Evolutionary conservation across 2,329 filamentous ascomycete species (phyloP).

Genomic region (Aspergillus sp.): DNA sequence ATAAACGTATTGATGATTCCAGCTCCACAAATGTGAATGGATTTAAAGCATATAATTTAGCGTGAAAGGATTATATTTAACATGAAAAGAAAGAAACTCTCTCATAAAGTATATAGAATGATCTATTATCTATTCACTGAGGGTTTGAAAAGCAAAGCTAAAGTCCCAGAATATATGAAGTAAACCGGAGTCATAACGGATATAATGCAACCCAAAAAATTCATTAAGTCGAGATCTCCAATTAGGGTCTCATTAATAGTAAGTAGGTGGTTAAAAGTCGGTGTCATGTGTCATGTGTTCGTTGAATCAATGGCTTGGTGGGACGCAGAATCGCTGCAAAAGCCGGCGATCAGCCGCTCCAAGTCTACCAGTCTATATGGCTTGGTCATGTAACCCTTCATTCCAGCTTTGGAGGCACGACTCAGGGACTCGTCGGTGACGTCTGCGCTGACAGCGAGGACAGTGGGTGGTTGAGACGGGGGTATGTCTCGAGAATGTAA

Average conservation of each 20-base stretch:
- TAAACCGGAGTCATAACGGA: constrained; percentile 2
- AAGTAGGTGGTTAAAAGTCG: not conserved
- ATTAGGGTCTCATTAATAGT: not conserved
- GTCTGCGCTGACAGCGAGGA: constrained; percentile 67
- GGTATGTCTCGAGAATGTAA: not conserved
- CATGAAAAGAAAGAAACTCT: not conserved
- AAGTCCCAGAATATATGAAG: not conserved
- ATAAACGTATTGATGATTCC: not conserved
- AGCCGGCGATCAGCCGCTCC: constrained; percentile 58
- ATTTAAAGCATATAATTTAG: not conserved
- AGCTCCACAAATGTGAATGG: not conserved
- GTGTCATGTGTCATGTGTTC: constrained; percentile 24
- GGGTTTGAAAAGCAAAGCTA: constrained; percentile 1
- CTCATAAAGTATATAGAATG: not conserved
- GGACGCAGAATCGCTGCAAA: constrained; percentile 33
- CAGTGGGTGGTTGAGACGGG: constrained; percentile 35
- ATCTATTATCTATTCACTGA: constrained; percentile 7
- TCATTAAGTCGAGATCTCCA: not conserved
- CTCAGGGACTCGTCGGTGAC: constrained; percentile 64
- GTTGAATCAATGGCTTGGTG: constrained; percentile 15
- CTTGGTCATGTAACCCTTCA: constrained; percentile 69
- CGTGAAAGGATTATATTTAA: too few species aligned
- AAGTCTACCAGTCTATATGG: constrained; percentile 65
- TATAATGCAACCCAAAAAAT: constrained; percentile 2
- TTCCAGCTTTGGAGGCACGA: constrained; percentile 61